Evolutionary conservation across 2,329 filamentous ascomycete genomes (phyloP).

Genomic region (Leptographium flavum): DNA sequence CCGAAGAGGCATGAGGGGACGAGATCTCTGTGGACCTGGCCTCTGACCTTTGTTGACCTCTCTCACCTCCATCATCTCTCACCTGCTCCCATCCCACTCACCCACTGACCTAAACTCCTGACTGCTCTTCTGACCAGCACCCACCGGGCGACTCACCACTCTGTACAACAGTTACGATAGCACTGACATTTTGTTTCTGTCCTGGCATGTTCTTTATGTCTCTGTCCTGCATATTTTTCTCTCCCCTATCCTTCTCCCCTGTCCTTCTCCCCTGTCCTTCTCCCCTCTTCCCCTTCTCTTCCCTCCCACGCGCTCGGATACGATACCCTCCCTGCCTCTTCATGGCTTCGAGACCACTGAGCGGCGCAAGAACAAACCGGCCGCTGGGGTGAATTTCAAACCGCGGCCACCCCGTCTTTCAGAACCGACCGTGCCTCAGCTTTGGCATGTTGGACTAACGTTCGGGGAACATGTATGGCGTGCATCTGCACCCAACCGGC

Average conservation of each 20-base stretch:
- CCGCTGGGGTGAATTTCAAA: not conserved
- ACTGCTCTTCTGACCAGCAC: too few relatives aligned
- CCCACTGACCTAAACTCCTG: too few relatives aligned
- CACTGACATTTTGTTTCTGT: not conserved
- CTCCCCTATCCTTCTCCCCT: not conserved
- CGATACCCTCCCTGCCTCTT: conserved; percentile 44
- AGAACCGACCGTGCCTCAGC: conserved; percentile 40
- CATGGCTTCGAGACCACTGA: conserved; percentile 46
- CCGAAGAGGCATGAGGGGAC: conserved; percentile 15
- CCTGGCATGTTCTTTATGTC: not conserved
- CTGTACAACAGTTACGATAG: not conserved
- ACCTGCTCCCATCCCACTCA: too few relatives aligned
- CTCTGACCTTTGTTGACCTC: too few relatives aligned
- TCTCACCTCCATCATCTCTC: too few relatives aligned
- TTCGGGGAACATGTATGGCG: conserved; percentile 40
- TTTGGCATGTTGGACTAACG: conserved; percentile 49
- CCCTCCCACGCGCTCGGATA: conserved; percentile 39
- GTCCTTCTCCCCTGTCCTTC: not conserved
- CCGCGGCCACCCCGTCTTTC: conserved; percentile 39
- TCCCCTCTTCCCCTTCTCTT: not conserved
- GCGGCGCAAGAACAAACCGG: conserved; percentile 41
- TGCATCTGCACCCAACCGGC: not conserved
- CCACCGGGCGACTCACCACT: not conserved
- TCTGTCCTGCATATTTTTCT: not conserved
- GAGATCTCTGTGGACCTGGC: too few relatives aligned